Conservation (phyloP, 176 grass and related monocot genomes). For the Ensete glaucum region DNA sequence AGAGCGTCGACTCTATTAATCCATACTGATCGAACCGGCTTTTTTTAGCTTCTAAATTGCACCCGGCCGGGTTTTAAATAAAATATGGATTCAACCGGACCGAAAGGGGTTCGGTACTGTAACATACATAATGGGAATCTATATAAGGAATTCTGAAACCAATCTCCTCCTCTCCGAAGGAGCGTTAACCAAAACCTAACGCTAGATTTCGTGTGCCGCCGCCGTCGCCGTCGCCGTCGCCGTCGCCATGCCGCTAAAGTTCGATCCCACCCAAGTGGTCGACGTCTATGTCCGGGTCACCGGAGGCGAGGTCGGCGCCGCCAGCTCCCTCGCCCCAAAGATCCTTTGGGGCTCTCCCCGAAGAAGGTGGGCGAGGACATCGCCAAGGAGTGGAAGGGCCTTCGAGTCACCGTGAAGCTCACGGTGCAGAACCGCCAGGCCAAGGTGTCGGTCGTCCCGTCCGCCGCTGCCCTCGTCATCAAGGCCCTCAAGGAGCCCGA, state of each 20-base stretch:
- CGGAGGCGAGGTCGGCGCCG: conserved; percentile 67
- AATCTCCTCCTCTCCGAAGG: too few relatives aligned
- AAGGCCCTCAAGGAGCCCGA: conserved; percentile 79
- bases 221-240: neutral
- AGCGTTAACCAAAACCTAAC: too few relatives aligned
- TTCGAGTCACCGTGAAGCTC: conserved; percentile 75
- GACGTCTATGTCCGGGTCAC: conserved; percentile 72
- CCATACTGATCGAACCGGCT: too few relatives aligned
- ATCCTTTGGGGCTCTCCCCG: conserved; percentile 72
- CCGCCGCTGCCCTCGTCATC: conserved; percentile 68
- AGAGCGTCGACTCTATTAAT: too few relatives aligned
- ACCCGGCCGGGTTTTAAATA: too few relatives aligned
- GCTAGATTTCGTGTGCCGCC: neutral
- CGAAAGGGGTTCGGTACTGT: too few relatives aligned
- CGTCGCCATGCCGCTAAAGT: conserved; percentile 47
- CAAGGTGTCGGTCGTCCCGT: conserved; percentile 69
- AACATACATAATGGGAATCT: too few relatives aligned
- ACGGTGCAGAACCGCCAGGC: conserved; percentile 79
- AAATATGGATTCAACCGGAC: too few relatives aligned
- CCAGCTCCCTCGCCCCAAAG: conserved; percentile 59
- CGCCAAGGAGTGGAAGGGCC: conserved; percentile 83
- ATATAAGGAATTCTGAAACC: too few relatives aligned
- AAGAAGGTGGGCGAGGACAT: conserved; percentile 85
- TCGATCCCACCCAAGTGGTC: conserved; percentile 62
- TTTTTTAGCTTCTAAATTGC: too few relatives aligned